phyloP scores from a whole-genome alignment of 116 monocot genomes.

The Phalaenopsis hybrid region DNA sequence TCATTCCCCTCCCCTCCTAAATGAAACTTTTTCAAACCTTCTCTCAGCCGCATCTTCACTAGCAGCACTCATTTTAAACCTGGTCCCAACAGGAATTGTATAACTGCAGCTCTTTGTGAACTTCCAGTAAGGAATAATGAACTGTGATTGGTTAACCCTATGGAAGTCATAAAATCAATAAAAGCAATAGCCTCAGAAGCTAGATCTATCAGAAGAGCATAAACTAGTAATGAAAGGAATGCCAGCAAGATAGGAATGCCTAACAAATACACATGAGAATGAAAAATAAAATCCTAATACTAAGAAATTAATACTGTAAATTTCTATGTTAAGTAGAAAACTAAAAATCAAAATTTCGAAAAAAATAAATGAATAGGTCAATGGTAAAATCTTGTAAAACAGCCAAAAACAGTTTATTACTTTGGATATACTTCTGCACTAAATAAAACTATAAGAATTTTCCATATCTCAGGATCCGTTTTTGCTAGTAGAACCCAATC shows the following conservation, averaged over 20 bases:
- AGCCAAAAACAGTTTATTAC: background rate
- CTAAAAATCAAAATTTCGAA: background rate
- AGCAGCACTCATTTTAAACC: conserved; percentile 68
- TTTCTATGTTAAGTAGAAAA: background rate
- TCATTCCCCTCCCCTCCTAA: background rate
- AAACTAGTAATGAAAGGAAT: background rate
- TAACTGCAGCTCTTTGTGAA: conserved; percentile 57
- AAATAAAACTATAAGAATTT: background rate
- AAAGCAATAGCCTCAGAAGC: background rate
- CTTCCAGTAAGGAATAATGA: conserved; percentile 63
- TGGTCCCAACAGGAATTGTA: conserved; percentile 60
- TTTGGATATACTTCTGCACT: background rate
- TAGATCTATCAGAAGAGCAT: background rate
- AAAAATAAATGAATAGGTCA: too few species aligned
- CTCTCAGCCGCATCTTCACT: conserved; percentile 83
- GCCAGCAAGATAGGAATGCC: background rate
- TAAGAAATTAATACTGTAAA: background rate
- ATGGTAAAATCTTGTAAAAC: background rate
- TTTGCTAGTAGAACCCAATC: background rate
- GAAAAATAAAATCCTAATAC: background rate
- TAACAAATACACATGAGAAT: background rate
- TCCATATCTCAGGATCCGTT: background rate
- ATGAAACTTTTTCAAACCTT: conserved; percentile 36
- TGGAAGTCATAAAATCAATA: background rate
- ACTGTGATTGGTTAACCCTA: conserved; percentile 62